phyloP scores from a whole-genome alignment of 2,329 filamentous ascomycete species.

The Drechslerella coelobrocha region DNA sequence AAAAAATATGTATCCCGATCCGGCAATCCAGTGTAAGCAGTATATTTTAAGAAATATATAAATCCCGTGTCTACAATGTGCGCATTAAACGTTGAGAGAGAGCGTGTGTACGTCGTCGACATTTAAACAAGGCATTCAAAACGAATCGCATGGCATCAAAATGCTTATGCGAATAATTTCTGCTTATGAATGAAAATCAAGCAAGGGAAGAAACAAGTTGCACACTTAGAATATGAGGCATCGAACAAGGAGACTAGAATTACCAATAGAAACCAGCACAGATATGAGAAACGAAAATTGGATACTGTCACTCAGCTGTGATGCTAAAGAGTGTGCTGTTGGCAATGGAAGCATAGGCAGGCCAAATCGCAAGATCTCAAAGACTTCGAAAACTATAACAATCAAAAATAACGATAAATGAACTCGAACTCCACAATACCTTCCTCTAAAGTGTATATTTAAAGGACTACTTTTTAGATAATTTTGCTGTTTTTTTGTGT shows the following conservation, averaged over 20 bases:
- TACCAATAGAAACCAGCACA: constrained; percentile 18
- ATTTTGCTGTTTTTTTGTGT: constrained; percentile 25
- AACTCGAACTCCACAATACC: constrained; percentile 50
- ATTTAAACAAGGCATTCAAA: constrained; percentile 2
- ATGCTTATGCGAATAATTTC: constrained; percentile 1
- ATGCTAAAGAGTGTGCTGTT: constrained; percentile 40
- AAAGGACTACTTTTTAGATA: constrained; percentile 47
- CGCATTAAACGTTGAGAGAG: constrained; percentile 21
- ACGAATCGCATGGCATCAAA: constrained; percentile 12
- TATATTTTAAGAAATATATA: constrained; percentile 24
- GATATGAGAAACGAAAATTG: neutral
- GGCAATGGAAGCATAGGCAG: constrained; percentile 38
- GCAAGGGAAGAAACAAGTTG: constrained; percentile 13
- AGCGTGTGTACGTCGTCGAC: neutral
- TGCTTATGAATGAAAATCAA: neutral
- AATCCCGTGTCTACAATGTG: constrained; percentile 49
- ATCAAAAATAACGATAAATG: constrained; percentile 13
- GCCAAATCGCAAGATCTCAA: constrained; percentile 28
- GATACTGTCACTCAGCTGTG: constrained; percentile 28
- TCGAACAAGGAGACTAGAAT: constrained; percentile 43
- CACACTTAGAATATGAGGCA: constrained; percentile 15
- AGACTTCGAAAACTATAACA: constrained; percentile 26
- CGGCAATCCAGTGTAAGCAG: constrained; percentile 50
- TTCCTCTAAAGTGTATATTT: constrained; percentile 50
- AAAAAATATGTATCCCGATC: constrained; percentile 48